Conservation (phyloP, 805 yeast species). For the Candida rishiriensis region DNA sequence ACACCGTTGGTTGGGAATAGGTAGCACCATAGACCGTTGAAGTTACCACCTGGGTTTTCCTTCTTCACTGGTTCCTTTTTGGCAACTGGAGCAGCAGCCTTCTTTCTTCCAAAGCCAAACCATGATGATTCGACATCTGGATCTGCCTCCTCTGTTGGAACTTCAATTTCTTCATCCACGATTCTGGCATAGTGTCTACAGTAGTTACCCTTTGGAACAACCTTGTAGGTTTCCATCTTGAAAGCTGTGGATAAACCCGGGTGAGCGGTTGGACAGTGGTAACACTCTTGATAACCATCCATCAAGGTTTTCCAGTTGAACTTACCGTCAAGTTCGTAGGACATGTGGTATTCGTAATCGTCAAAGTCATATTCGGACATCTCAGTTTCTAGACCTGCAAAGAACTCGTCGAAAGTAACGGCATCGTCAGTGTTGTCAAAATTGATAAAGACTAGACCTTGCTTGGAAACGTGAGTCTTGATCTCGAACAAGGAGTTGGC, state of each 20-base stretch:
- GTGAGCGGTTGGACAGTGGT: slow-evolving; percentile 66
- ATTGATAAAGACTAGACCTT: slow-evolving; percentile 54
- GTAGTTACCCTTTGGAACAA: slow-evolving; percentile 53
- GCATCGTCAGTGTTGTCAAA: slow-evolving; percentile 43
- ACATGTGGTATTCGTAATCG: slow-evolving; percentile 62
- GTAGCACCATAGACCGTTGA: slow-evolving; percentile 61
- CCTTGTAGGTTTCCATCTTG: slow-evolving; percentile 61
- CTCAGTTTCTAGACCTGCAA: slow-evolving; percentile 45
- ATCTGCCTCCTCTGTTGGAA: slow-evolving; percentile 27
- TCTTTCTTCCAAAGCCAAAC: slow-evolving; percentile 48
- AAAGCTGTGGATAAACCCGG: slow-evolving; percentile 56
- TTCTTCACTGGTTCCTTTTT: slow-evolving; percentile 24
- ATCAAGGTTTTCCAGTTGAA: slow-evolving; percentile 65
- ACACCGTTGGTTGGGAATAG: slow-evolving; percentile 57
- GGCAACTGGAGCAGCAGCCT: slow-evolving; percentile 13
- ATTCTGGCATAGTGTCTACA: slow-evolving; percentile 60
- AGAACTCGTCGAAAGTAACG: slow-evolving; percentile 49
- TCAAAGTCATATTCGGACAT: slow-evolving; percentile 54
- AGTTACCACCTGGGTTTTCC: slow-evolving; percentile 55
- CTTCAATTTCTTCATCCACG: slow-evolving; percentile 33
- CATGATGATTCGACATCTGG: slow-evolving; percentile 39
- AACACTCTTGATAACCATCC: slow-evolving; percentile 68
- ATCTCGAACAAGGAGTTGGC: slow-evolving; percentile 53
- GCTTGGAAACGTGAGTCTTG: slow-evolving; percentile 48
- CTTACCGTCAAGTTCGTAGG: slow-evolving; percentile 57